phyloP scores from a whole-genome alignment of 495 filamentous ascomycete species.

The Apiosordaria backusii region DNA sequence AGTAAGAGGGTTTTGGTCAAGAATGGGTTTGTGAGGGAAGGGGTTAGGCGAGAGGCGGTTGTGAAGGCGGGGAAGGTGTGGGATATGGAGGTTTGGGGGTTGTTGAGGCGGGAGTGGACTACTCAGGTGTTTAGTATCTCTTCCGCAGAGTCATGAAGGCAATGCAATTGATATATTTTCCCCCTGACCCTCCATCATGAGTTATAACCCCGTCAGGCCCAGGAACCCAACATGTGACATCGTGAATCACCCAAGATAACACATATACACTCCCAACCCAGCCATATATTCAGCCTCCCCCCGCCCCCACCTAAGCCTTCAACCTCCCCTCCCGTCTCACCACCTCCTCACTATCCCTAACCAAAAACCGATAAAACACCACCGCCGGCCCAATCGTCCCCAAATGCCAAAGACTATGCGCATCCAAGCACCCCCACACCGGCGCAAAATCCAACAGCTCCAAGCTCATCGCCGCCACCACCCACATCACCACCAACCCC shows the following conservation, averaged over 20 bases:
- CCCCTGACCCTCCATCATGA: no score
- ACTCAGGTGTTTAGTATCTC: not conserved
- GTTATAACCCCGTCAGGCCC: no score
- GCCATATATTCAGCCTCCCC: not conserved
- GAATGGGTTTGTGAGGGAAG: conserved; percentile 39
- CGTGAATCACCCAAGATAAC: not conserved
- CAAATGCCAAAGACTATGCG: conserved; percentile 94
- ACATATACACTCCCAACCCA: not conserved
- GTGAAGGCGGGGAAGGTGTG: conserved; percentile 34
- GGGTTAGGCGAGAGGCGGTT: conserved; percentile 33
- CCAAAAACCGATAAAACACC: conserved; percentile 76
- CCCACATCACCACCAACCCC: conserved; percentile 87
- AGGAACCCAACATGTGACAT: not conserved
- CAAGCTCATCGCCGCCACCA: conserved; percentile 89
- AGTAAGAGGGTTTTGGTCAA: conserved; percentile 36
- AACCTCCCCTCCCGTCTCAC: not conserved
- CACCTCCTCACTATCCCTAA: not conserved
- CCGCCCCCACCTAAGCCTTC: not conserved
- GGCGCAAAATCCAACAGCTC: conserved; percentile 94
- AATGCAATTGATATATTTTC: not conserved
- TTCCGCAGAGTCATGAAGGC: not conserved
- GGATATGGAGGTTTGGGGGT: conserved; percentile 29
- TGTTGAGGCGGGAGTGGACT: conserved; percentile 37
- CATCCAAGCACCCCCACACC: conserved; percentile 76
- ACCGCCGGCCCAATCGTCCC: conserved; percentile 85